phyloP scores from a whole-genome alignment of 306 rosid species.

The Cucurbita moschata region DNA sequence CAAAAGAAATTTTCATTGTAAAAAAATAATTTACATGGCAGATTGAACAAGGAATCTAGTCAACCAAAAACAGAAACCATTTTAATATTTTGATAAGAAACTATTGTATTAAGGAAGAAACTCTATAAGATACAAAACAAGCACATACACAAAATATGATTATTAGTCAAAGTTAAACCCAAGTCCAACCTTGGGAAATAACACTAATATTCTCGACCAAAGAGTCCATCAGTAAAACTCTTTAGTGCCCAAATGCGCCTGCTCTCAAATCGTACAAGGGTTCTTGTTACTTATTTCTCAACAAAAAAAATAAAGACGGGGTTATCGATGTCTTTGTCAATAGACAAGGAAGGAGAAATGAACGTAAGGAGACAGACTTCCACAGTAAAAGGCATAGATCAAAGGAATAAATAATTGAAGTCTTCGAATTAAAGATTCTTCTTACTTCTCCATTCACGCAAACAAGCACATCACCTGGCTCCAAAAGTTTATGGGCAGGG shows the following conservation, averaged over 20 bases:
- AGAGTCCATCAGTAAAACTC: not conserved
- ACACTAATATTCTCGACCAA: not conserved
- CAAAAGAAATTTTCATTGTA: not conserved
- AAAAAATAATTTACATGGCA: not conserved
- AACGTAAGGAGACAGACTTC: not conserved
- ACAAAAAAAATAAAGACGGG: not conserved
- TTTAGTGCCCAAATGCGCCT: not conserved
- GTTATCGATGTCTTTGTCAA: not conserved
- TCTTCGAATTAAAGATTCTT: not conserved
- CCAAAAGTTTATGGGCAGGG: constrained; percentile 69
- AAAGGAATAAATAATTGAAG: not conserved
- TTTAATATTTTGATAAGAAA: not conserved
- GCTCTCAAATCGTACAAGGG: not conserved
- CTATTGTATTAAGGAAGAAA: not conserved
- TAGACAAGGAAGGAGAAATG: not conserved
- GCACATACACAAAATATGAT: not conserved
- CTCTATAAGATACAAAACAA: not conserved
- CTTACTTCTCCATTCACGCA: constrained; percentile 90
- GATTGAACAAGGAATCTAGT: not conserved
- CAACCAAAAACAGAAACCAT: not conserved
- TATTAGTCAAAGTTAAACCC: not conserved
- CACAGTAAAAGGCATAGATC: not conserved
- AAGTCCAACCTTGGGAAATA: not conserved
- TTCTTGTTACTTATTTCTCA: not conserved
- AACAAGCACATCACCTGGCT: constrained; percentile 94